Conservation (phyloP, 805 yeast species). For the Sungouiozyma intestinalis region DNA sequence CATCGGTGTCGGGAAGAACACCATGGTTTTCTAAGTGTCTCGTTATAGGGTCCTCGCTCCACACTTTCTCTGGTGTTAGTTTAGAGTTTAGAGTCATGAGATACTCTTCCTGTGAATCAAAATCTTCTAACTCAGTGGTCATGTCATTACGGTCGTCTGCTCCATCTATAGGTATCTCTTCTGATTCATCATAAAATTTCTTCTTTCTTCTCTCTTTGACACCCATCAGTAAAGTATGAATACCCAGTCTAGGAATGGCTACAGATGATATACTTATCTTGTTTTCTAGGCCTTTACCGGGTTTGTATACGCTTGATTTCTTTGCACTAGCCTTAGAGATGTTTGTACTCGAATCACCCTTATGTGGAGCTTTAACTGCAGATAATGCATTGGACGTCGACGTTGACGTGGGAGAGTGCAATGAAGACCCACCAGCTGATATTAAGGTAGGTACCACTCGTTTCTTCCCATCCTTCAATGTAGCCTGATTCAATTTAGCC, state of each 20-base stretch:
- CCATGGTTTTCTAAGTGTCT: slow-evolving; percentile 22
- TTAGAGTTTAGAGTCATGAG: slow-evolving; percentile 23
- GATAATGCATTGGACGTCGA: slow-evolving; percentile 6
- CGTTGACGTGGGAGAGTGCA: background rate
- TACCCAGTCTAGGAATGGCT: slow-evolving; percentile 50
- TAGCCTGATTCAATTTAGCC: slow-evolving; percentile 34
- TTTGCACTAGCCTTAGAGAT: background rate
- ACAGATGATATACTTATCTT: slow-evolving; percentile 37
- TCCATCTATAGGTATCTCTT: slow-evolving; percentile 7
- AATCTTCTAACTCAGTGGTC: slow-evolving; percentile 8
- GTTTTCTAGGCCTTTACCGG: slow-evolving; percentile 8
- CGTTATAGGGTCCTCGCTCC: slow-evolving; percentile 23
- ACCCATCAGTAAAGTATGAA: slow-evolving; percentile 56
- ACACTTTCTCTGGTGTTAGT: slow-evolving; percentile 17
- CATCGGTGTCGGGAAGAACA: slow-evolving; percentile 23
- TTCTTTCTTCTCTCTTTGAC: slow-evolving; percentile 31
- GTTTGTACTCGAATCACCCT: background rate
- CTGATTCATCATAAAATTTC: slow-evolving; percentile 14
- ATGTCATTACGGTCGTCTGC: slow-evolving; percentile 12
- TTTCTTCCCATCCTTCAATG: slow-evolving; percentile 65
- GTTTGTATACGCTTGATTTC: background rate
- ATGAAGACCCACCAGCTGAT: slow-evolving; percentile 28
- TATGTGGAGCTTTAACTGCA: background rate
- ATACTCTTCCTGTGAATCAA: slow-evolving; percentile 17
- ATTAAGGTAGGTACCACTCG: slow-evolving; percentile 63